Conservation (phyloP, 2,329 filamentous ascomycete genomes). For the Fusarium nurragi region DNA sequence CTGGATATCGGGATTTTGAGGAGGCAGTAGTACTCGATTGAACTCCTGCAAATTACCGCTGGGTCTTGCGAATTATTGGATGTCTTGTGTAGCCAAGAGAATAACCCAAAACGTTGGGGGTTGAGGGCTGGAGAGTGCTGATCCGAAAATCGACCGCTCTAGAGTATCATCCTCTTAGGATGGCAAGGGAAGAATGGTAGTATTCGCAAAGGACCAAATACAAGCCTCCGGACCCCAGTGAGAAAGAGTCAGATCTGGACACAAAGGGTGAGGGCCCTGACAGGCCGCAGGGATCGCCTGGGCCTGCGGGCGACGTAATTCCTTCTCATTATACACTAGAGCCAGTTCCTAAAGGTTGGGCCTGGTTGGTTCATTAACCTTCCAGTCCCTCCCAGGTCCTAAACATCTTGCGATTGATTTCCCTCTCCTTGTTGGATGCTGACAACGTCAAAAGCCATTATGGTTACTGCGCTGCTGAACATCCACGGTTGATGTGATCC, state of each 20-base stretch:
- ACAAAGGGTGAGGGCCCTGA: slow-evolving; percentile 16
- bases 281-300: slow-evolving; percentile 5
- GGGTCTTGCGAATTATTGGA: neutral
- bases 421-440: neutral
- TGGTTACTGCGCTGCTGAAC: neutral
- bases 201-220: slow-evolving; percentile 10
- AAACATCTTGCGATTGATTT: slow-evolving; percentile 10
- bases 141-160: neutral
- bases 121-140: neutral
- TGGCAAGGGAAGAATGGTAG: neutral
- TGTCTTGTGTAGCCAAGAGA: neutral
- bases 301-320: slow-evolving; percentile 9
- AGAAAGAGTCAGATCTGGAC: slow-evolving; percentile 8
- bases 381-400: slow-evolving; percentile 13
- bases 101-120: neutral
- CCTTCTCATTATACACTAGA: slow-evolving; percentile 30
- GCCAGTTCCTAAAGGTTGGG: neutral
- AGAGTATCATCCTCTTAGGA: neutral
- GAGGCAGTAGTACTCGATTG: slow-evolving; percentile 1
- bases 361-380: slow-evolving; percentile 27
- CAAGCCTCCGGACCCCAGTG: slow-evolving; percentile 5
- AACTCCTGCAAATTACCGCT: slow-evolving; percentile 1
- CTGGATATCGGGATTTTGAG: neutral
- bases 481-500: slow-evolving; percentile 10
- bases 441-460: slow-evolving; percentile 9